Base-by-base conservation (phyloP, 164 flowering plant genomes). In the Stephania cephalantha region DNA sequence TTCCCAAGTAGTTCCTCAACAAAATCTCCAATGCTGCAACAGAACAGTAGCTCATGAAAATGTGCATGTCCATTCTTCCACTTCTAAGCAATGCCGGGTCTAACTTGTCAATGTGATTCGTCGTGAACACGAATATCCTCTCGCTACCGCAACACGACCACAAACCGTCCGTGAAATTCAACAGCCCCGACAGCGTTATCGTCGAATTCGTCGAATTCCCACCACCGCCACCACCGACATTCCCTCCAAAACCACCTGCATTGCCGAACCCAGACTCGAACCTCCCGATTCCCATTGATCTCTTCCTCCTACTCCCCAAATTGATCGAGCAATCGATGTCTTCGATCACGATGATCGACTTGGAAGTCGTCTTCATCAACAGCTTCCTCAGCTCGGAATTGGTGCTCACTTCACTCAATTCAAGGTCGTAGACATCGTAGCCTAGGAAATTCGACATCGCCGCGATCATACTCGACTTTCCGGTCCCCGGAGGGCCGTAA, bases 101-200 rank as follows among this genome's bases (percentile, higher is more conserved):
- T 4, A 93, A 88, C 84, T 88, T 91, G 80, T 93, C 95, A 46
- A 91, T 83, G 70, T 93, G 98, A 69, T 93, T 93, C n/a, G 98
- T 93, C 0, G 98, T 93, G 83, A 93, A 93, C 74, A 93, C 97
- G 68, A 93, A 91, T 29, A 93, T 90, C 84, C 93, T 84, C 84
- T 93, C 98, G 71, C 93, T 87, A 12, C 98, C 98, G 35, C 96
- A 93, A 73, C 96, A 93, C 2, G 98, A 93, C 98, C 98, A 93
- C 45, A 93, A 71, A 71, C 98, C 98, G 73, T 93, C 98, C 0
- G 95, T 93, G 80, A 93, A 93, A 80, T 93, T 93, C 82, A 93
- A 72, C 53, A 93, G 72, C 22, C 98, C 98, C 3, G 98, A 93
- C 6, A 93, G 85, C 4, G 98, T 93, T 0, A 93, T 86, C 29